phyloP scores from a whole-genome alignment of 805 yeast species.

The Ogataea pini region DNA sequence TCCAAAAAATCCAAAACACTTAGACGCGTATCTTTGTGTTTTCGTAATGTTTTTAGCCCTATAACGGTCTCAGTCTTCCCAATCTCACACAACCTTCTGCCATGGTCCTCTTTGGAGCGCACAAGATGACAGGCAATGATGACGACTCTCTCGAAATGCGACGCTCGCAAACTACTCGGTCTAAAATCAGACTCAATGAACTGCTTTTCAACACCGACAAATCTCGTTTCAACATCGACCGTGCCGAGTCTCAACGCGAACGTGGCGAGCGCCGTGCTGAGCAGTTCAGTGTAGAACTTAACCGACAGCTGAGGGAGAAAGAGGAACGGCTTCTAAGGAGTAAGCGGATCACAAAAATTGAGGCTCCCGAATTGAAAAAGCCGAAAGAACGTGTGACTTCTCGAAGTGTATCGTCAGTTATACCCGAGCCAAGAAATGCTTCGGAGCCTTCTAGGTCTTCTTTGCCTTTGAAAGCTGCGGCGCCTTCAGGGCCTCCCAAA shows the following conservation, averaged over 20 bases:
- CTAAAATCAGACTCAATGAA: constrained; percentile 19
- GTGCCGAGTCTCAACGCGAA: constrained; percentile 11
- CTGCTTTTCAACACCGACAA: constrained; percentile 14
- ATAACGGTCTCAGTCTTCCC: neutral
- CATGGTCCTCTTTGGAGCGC: constrained; percentile 7
- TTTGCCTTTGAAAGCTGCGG: constrained; percentile 3
- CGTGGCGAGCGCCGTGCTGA: constrained; percentile 15
- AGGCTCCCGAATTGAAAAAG: neutral
- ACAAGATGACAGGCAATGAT: constrained; percentile 8
- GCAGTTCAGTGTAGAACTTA: constrained; percentile 20
- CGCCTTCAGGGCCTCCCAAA: neutral
- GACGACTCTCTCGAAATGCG: constrained; percentile 24
- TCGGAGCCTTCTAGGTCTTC: constrained; percentile 2
- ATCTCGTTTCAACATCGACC: constrained; percentile 10
- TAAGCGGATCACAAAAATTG: constrained; percentile 9
- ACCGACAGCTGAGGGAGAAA: constrained; percentile 22
- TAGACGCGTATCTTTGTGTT: constrained; percentile 1
- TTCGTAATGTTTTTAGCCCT: neutral
- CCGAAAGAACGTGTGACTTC: neutral
- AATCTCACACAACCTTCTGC: neutral
- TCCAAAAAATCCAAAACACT: neutral
- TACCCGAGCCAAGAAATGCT: neutral
- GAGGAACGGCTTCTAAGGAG: constrained; percentile 17
- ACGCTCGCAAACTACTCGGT: constrained; percentile 16
- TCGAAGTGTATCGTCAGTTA: no score